Evolutionary conservation across 2,329 filamentous ascomycete species (phyloP).

Genomic region (Colletotrichum magnum): DNA sequence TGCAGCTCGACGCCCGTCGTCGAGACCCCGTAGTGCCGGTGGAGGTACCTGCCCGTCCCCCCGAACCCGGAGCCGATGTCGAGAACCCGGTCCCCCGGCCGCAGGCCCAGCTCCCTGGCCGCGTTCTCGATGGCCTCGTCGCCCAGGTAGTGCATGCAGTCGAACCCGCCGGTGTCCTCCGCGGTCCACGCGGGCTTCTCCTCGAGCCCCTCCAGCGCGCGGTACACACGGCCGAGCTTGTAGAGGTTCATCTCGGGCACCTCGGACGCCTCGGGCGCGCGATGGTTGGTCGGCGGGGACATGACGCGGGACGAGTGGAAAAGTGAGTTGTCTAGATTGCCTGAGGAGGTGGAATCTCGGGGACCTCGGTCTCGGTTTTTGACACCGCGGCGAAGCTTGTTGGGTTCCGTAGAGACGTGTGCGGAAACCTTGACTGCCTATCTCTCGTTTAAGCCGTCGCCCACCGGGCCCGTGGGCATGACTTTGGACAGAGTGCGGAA

Average conservation of each 20-base stretch:
- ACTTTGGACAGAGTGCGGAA: no score
- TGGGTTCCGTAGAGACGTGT: not conserved
- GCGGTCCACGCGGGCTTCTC: slow-evolving; percentile 40
- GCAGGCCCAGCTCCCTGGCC: slow-evolving; percentile 33
- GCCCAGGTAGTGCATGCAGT: slow-evolving; percentile 46
- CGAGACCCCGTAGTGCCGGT: slow-evolving; percentile 33
- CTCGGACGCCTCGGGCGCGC: slow-evolving; percentile 13
- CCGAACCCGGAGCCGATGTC: slow-evolving; percentile 44
- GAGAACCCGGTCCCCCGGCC: slow-evolving; percentile 36
- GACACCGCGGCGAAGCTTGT: slow-evolving; percentile 4
- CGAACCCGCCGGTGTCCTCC: slow-evolving; percentile 42
- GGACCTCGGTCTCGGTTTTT: slow-evolving; percentile 11
- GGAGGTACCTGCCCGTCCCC: slow-evolving; percentile 43
- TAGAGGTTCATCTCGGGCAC: slow-evolving; percentile 39
- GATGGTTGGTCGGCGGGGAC: not conserved
- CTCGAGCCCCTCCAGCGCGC: slow-evolving; percentile 20
- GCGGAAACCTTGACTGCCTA: not conserved
- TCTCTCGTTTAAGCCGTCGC: not conserved
- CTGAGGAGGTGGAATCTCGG: not conserved
- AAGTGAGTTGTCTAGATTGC: not conserved
- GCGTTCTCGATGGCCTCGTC: slow-evolving; percentile 42
- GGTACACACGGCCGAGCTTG: slow-evolving; percentile 34
- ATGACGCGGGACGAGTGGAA: not conserved
- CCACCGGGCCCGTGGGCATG: no score
- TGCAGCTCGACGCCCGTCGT: slow-evolving; percentile 43